Evolutionary conservation across 176 grass and related monocot genomes (phyloP).

Genomic region (Oryza officinalis): DNA sequence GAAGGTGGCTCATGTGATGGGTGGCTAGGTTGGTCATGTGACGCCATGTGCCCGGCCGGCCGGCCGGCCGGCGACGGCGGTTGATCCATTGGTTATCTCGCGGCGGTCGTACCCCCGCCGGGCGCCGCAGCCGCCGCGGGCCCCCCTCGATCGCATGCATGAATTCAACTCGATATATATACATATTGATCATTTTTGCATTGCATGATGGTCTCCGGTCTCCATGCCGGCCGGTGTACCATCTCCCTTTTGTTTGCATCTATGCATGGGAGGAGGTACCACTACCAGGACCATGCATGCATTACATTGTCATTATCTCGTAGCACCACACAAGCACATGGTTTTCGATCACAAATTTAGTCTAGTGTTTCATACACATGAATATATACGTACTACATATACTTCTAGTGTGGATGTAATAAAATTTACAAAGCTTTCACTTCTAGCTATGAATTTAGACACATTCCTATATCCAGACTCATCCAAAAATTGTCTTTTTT

Average conservation of each 20-base stretch:
- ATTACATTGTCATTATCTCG: not conserved
- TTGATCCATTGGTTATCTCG: conserved; percentile 23
- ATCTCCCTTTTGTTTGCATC: not conserved
- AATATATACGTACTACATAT: no score
- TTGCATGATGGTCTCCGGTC: not conserved
- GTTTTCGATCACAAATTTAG: not conserved
- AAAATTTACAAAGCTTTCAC: no score
- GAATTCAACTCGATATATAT: no score
- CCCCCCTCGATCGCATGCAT: no score
- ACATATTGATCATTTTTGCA: not conserved
- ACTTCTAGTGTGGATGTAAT: no score
- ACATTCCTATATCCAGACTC: no score
- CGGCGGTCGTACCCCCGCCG: not conserved
- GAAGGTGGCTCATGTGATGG: not conserved
- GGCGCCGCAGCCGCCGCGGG: not conserved
- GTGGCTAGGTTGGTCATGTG: conserved; percentile 30
- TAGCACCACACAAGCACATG: not conserved
- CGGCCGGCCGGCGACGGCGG: not conserved
- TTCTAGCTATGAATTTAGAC: no score
- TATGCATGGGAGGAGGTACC: no score
- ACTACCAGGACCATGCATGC: not conserved
- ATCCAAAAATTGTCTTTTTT: no score
- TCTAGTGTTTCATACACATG: no score
- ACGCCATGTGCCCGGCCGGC: conserved; percentile 42
- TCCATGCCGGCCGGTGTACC: not conserved